Conservation (phyloP, 2,329 filamentous ascomycete species). For the Apiospora rasikravindrae region DNA sequence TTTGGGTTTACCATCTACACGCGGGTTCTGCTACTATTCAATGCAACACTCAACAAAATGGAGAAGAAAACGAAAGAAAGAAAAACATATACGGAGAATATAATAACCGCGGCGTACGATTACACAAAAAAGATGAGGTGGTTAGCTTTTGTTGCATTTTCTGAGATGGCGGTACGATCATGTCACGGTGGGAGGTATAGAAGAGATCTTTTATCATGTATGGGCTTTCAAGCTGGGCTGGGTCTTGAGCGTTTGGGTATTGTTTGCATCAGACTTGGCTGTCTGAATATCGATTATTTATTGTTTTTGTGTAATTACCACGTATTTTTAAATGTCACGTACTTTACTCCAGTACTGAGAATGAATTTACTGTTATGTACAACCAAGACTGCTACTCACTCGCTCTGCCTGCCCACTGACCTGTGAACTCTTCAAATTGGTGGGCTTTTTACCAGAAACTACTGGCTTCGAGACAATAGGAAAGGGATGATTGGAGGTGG, state of each 20-base stretch:
- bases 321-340: not conserved
- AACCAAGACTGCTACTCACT: not conserved
- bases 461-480: not conserved
- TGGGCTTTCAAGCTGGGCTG: not conserved
- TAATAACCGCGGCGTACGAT: not conserved
- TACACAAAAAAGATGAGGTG: not conserved
- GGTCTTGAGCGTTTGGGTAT: not conserved
- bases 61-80: too few relatives aligned
- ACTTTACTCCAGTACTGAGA: not conserved
- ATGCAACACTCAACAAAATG: not conserved
- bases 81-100: not conserved
- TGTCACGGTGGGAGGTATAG: constrained; percentile 3
- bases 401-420: not conserved
- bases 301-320: not conserved
- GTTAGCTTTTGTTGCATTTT: constrained; percentile 13
- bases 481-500: not conserved
- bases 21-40: not conserved
- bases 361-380: not conserved
- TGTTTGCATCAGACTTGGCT: not conserved
- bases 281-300: not conserved
- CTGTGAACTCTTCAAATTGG: not conserved
- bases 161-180: constrained; percentile 9
- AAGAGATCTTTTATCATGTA: constrained; percentile 7
- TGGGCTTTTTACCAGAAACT: not conserved
- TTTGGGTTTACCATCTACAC: not conserved